Percentiles rank a stretch among this genome's conserved stretches.
Conservation (phyloP, 73 alveolate species). For the Paramecium primaurelia region DNA sequence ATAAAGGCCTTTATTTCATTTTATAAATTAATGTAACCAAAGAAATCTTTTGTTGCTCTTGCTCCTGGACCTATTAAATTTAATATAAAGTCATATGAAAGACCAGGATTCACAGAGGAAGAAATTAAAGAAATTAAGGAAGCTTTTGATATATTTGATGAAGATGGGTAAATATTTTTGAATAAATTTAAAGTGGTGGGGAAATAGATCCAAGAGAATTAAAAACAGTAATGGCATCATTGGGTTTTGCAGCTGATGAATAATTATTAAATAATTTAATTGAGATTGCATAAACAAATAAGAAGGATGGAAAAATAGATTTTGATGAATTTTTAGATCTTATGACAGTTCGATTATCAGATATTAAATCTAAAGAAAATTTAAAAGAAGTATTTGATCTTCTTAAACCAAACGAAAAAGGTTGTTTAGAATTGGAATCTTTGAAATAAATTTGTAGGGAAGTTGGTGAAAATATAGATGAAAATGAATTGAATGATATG, state of each 20-base stretch:
- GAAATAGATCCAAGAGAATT: slow-evolving; percentile 48
- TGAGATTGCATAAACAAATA: slow-evolving; percentile 52
- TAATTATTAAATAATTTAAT: slow-evolving; percentile 53
- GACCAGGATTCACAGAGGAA: slow-evolving; percentile 73
- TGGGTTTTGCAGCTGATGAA: slow-evolving; percentile 59
- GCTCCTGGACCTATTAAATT: background rate
- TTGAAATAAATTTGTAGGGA: slow-evolving; percentile 62
- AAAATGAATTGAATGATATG: slow-evolving; percentile 68
- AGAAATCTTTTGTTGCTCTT: background rate
- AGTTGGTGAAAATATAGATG: slow-evolving; percentile 66
- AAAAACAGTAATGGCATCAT: slow-evolving; percentile 5
- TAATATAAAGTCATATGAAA: slow-evolving; percentile 64
- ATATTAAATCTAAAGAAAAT: slow-evolving; percentile 60
- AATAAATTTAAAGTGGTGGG: background rate
- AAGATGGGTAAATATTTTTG: background rate
- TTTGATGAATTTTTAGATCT: slow-evolving; percentile 72
- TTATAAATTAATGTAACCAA: background rate
- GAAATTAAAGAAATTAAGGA: slow-evolving; percentile 69
- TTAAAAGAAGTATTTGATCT: slow-evolving; percentile 64
- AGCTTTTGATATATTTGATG: slow-evolving; percentile 62
- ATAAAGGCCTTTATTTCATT: slow-evolving; percentile 9
- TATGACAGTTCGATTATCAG: slow-evolving; percentile 57
- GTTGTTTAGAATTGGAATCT: slow-evolving; percentile 59
- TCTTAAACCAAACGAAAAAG: slow-evolving; percentile 66
- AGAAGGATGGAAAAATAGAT: slow-evolving; percentile 64